Evolutionary conservation across 768 basidiomycete genomes (phyloP).

Genomic region (Hygrocybe coccinea): DNA sequence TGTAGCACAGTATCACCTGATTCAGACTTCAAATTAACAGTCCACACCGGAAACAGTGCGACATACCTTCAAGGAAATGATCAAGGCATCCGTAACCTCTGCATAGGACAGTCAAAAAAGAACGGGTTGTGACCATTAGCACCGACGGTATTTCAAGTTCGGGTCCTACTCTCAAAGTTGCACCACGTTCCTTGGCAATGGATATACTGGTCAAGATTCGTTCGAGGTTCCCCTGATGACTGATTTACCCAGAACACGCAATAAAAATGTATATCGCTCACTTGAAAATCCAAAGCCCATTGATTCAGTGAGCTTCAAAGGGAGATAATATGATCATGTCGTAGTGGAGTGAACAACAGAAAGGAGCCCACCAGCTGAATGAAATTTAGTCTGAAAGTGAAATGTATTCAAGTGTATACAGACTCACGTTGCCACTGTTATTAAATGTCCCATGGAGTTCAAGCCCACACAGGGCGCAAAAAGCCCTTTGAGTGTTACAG

Average conservation of each 20-base stretch:
- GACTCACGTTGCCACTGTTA: conserved; percentile 82
- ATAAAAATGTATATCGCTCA: conserved; percentile 24
- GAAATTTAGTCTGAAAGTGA: neutral
- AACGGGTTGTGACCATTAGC: neutral
- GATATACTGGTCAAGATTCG: conserved; percentile 84
- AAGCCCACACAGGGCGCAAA: too few species aligned
- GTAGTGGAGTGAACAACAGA: neutral
- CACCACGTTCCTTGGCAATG: conserved; percentile 84
- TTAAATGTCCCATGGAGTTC: conserved; percentile 85
- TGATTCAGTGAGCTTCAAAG: conserved; percentile 81
- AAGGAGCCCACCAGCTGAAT: neutral
- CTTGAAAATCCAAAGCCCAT: conserved; percentile 95
- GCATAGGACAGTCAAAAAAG: neutral
- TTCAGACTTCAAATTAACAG: neutral
- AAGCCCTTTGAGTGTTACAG: too few species aligned
- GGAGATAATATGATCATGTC: conserved; percentile 12
- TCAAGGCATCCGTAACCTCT: conserved; percentile 98
- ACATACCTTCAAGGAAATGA: conserved; percentile 89
- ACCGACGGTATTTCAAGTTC: conserved; percentile 90
- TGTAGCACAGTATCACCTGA: conserved; percentile 93
- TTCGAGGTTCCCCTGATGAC: conserved; percentile 78
- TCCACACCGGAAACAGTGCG: neutral
- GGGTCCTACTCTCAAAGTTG: conserved; percentile 89
- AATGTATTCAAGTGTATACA: too few species aligned
- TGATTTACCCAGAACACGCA: conserved; percentile 1